Percentiles rank a stretch among this genome's conserved stretches.
phyloP scores from a whole-genome alignment of 1,284 basidiomycete species.

The Microbotryomycetes sp. region DNA sequence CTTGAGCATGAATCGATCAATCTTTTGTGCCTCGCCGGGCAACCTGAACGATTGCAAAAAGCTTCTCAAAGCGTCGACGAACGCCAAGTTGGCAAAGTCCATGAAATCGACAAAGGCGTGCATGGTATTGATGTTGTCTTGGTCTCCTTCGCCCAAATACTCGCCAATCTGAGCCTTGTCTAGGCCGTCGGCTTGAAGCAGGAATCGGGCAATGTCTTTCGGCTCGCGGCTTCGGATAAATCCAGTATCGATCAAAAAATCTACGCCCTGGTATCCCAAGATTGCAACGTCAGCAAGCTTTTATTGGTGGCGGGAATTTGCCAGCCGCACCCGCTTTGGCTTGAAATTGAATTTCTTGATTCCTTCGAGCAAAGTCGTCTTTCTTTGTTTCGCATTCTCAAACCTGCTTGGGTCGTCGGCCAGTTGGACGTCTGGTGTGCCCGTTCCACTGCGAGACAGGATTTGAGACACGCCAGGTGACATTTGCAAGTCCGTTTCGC shows the following conservation, averaged over 20 bases:
- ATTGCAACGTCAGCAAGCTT: neutral
- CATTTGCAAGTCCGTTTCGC: slow-evolving; percentile 37
- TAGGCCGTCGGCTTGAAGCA: slow-evolving; percentile 83
- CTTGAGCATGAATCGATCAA: slow-evolving; percentile 97
- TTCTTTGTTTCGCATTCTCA: slow-evolving; percentile 94
- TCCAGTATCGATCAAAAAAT: slow-evolving; percentile 80
- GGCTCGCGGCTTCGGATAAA: slow-evolving; percentile 75
- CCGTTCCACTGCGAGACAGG: slow-evolving; percentile 9
- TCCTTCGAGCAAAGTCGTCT: slow-evolving; percentile 89
- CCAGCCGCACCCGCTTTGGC: slow-evolving; percentile 67
- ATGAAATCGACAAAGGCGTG: slow-evolving; percentile 89
- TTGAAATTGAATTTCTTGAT: slow-evolving; percentile 99
- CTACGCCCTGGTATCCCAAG: slow-evolving; percentile 58
- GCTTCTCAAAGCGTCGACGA: slow-evolving; percentile 76
- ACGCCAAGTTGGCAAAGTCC: slow-evolving; percentile 70
- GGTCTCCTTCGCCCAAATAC: slow-evolving; percentile 94
- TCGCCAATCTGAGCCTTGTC: slow-evolving; percentile 96
- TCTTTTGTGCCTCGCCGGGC: slow-evolving; percentile 93
- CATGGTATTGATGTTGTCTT: slow-evolving; percentile 82
- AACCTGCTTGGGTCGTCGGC: slow-evolving; percentile 87
- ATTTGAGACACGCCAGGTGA: neutral
- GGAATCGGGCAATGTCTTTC: slow-evolving; percentile 74
- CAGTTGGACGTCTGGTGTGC: slow-evolving; percentile 58
- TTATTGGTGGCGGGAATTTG: slow-evolving; percentile 3
- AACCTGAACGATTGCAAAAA: slow-evolving; percentile 91